Conservation (phyloP, 371 early-diverging fungal genomes). For the Chytridium lagenaria region DNA sequence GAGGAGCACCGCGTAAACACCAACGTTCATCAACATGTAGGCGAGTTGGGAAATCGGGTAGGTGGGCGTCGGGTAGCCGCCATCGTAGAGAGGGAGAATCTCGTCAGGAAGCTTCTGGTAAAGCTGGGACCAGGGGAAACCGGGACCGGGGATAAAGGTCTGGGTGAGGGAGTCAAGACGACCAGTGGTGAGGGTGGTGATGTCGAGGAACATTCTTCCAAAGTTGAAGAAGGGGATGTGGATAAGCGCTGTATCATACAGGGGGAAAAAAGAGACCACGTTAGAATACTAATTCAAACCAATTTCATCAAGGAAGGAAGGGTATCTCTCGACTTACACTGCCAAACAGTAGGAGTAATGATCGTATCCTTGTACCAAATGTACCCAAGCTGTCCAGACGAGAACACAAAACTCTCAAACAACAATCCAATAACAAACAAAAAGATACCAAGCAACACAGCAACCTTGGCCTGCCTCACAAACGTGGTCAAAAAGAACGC, state of each 20-base stretch:
- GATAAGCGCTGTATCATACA: constrained; percentile 44
- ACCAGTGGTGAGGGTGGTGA: constrained; percentile 66
- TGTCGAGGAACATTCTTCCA: constrained; percentile 72
- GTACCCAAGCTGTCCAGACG: constrained; percentile 61
- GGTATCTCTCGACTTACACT: constrained; percentile 26
- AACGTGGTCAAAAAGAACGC: constrained; percentile 74
- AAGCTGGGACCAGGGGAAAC: constrained; percentile 63
- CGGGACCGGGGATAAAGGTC: constrained; percentile 65
- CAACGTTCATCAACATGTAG: constrained; percentile 65
- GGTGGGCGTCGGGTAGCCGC: constrained; percentile 59
- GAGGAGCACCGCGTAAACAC: constrained; percentile 59
- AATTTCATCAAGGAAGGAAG: background rate
- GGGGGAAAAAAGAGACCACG: background rate
- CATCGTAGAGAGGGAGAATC: constrained; percentile 58
- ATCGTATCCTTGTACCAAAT: constrained; percentile 67
- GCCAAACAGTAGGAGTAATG: constrained; percentile 33
- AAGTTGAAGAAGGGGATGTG: constrained; percentile 77
- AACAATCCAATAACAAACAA: constrained; percentile 74
- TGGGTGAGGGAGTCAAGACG: constrained; percentile 62
- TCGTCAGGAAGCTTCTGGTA: constrained; percentile 55
- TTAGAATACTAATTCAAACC: too few species aligned
- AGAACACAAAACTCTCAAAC: constrained; percentile 72
- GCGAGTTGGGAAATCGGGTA: constrained; percentile 63
- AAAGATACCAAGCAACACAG: constrained; percentile 70
- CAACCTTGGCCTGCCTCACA: constrained; percentile 58